Evolutionary conservation across 1,139 yeast genomes (phyloP), one percentile per base, ranked within the genome.

Genomic region (Nakaseomyces bracarensis): DNA sequence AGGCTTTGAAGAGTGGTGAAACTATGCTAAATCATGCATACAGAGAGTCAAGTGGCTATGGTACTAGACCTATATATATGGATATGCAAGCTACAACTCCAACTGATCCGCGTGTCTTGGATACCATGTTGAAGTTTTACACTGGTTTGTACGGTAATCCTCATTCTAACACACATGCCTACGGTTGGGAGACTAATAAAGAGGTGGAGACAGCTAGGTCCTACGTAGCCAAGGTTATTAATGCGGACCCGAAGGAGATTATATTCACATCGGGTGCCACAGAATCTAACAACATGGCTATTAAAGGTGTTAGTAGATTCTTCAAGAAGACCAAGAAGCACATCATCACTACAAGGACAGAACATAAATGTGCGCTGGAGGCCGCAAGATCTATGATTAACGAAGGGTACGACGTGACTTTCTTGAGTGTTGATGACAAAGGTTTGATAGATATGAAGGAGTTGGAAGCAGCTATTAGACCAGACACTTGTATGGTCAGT

Each of bases 81-180:
- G 97, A 89, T 60, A 86, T 87, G 74, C 97, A 89, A 64, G 97
- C 98, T 22, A 91, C 99, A 0, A 91, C 99, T 0, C 98, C 97
- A 13, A 85, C 94, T 3, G 99, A 91, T 60, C 98, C 98, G 28
- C 74, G 99, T 47, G 99, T 91, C 5, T 68, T 93, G 54, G 99
- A 91, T 63, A 83, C 78, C 54, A 91, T 93, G 98, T 67, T 93
- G 56, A 82, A 79, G 56, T 91, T 82, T 62, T 87, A 80, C 65
- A 89, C 97, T 3, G 97, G 96, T 11, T 72, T 84, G 45, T 91
- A 87, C 60, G 99, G 99, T 45, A 91, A 91, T 63, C 98, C 98
- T 11, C 99, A 91, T 64, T 86, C 96, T 3, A 79, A 94, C 43
- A 93, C 98, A 10, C 97, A 91, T 61, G 77, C 95, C n/a, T 91